Evolutionary conservation across 805 yeast genomes (phyloP), one percentile per base, ranked within the genome.

Genomic region (Metschnikowia kunwiensis): DNA sequence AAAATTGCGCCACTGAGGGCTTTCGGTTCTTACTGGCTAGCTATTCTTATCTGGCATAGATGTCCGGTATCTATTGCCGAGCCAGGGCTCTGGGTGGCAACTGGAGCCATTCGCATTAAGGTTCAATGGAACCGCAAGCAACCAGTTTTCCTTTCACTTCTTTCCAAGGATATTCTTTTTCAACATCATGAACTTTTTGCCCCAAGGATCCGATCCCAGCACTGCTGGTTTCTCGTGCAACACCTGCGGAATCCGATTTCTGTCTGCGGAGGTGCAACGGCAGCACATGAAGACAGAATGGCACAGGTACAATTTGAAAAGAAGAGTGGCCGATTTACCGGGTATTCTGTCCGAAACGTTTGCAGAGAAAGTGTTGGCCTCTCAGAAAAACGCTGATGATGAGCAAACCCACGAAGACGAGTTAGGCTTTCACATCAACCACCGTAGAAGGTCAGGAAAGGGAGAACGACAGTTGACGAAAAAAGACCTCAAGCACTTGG

Each of bases 211-310:
- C 5, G 51, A 46, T 13, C 65, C 65, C 3, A 41, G 36, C 30
- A 49, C 50, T 6, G 49, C 62, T 3, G 46, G 52, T 9, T 60
- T 60, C 38, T 87, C 96, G 9, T 93, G 98, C 63, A 86, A 89
- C 55, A 82, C 96, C 14, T 93, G 98, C 61, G 79, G 78, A 16
- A 77, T 87, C 46, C 80, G 80, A 30, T 93, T 93, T 55, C 77
- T 81, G 27, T 70, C 80, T 24, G 82, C 95, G n/a, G 93, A 82
- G 44, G 70, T 80, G 40, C 98, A 93, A 64, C 73, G 97, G 44
- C 74, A 74, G 46, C 98, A 93, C 58, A 93, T 93, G 98, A 87
- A 86, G 57, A 81, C 96, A 2, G 98, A 93, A 38, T 93, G 98
- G 98, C 98, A 93, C 57, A 75, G 98, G 45, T 93, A 93, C 61